These are phyloP conservation scores for Mollisiaceae sp. DNA, from an alignment of 2,329 filamentous ascomycete species.

Conservation along the genomic window DNA sequence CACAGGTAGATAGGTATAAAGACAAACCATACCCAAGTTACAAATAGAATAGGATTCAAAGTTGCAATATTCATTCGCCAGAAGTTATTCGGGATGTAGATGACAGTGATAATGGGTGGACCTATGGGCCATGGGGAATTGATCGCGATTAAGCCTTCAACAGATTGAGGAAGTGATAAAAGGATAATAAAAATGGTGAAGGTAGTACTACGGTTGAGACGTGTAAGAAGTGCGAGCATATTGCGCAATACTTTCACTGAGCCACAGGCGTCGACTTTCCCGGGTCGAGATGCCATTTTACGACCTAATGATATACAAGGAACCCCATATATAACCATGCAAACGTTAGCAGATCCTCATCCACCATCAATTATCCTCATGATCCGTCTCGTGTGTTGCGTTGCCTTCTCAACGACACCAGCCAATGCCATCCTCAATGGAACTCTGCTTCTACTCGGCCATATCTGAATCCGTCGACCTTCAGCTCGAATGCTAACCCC, in stretches of 20 bases:
- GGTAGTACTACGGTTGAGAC: too few species aligned
- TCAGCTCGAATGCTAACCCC: constrained; percentile 76
- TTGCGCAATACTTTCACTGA: too few species aligned
- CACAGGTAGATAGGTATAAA: background rate
- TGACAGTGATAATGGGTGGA: background rate
- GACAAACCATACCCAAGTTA: background rate
- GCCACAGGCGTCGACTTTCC: background rate
- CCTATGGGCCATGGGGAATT: background rate
- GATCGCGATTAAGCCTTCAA: too few species aligned
- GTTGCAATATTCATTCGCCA: background rate
- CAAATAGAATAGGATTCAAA: background rate
- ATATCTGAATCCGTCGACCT: constrained; percentile 78
- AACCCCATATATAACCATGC: background rate
- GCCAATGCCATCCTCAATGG: constrained; percentile 53
- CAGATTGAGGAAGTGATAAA: too few species aligned
- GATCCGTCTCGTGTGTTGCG: background rate
- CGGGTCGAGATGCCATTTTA: background rate
- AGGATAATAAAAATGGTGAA: too few species aligned
- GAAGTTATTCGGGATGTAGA: background rate
- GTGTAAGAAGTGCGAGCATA: too few species aligned
- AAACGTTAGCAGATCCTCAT: background rate
- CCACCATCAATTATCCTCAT: background rate
- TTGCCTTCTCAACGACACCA: background rate
- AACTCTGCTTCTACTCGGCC: constrained; percentile 80
- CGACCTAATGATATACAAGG: background rate